Percentiles rank a stretch among this genome's conserved stretches.
Conservation (phyloP, 768 basidiomycete species). For the Lactarius akahatsu region DNA sequence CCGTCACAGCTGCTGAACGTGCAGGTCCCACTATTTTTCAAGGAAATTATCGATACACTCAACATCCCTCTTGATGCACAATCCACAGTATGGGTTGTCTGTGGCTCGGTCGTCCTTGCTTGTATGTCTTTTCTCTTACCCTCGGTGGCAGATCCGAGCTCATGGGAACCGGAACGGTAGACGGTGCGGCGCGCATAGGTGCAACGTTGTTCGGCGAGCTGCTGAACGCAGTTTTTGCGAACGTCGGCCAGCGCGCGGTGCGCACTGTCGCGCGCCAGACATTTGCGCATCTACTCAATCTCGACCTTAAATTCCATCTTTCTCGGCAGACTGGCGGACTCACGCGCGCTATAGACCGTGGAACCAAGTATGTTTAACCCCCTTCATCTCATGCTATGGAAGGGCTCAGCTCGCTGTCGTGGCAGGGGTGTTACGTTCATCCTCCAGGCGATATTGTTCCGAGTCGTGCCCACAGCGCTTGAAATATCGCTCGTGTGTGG, state of each 20-base stretch:
- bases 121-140: slow-evolving; percentile 55
- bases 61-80: slow-evolving; percentile 75
- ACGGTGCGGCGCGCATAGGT: slow-evolving; percentile 86
- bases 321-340: slow-evolving; percentile 93
- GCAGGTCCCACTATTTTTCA: slow-evolving; percentile 97
- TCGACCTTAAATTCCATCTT: slow-evolving; percentile 91
- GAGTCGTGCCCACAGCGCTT: slow-evolving; percentile 92
- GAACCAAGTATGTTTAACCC: slow-evolving; percentile 73
- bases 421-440: slow-evolving; percentile 93
- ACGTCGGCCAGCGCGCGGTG: slow-evolving; percentile 91
- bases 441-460: slow-evolving; percentile 88
- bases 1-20: slow-evolving; percentile 81
- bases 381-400: slow-evolving; percentile 9
- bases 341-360: slow-evolving; percentile 94
- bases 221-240: slow-evolving; percentile 93
- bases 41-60: slow-evolving; percentile 82
- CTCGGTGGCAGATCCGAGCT: no score
- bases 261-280: slow-evolving; percentile 95
- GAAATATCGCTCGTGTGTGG: slow-evolving; percentile 98
- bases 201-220: slow-evolving; percentile 90
- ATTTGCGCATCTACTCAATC: slow-evolving; percentile 87
- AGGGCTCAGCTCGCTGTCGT: not conserved
- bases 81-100: slow-evolving; percentile 87
- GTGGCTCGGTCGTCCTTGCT: slow-evolving; percentile 85
- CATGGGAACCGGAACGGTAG: slow-evolving; percentile 41